Evolutionary conservation across 2,329 filamentous ascomycete species (phyloP), one percentile per base, ranked within the genome.

Genomic region (Albifimbria verrucaria): DNA sequence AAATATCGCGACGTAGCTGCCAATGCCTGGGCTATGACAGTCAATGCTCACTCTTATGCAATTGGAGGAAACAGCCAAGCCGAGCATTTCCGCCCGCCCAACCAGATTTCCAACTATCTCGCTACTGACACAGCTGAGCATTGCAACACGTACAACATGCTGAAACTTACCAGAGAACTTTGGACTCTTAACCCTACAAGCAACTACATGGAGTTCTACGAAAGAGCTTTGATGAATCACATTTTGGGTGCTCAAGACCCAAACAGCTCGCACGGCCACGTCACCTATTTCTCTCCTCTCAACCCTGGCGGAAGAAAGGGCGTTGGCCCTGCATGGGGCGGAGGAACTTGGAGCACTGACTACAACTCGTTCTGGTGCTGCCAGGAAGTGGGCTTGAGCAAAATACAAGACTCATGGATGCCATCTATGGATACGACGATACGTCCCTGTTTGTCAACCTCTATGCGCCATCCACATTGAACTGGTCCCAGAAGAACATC

Each of bases 101-200:
- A 80, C 53, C 74, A 70, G 10, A 81, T 81, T 50, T 67, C 77
- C 0, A 59, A 57, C 3, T 75, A 71, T 49, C 65, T 82, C 11
- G 63, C 62, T 3, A 59, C 65, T 0, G 79, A 82, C 59, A 80
- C 78, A 0, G 73, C 71, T 44, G 79, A 82, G 62, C 71, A 71
- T 2, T 81, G 79, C 64, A 81, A 81, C 61, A 77, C 76, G 0
- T 80, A 81, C 61, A 82, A 82, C 58, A 82, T 81, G 79, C 74
- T 81, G 45, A 81, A 81, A 59, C 63, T 82, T 32, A 80, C 79
- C 0, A 71, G 77, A 1, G 77, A 81, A 51, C 68, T 82, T 4
- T 82, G 74, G 73, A 63, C 69, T 2, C 62, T 73, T 26, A 67
- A 77, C 24, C 76, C 77, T 0, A 63, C 56, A 1, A 65, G 65